Base-by-base conservation (phyloP, 208 protist genomes). In the Angomonas deanei region DNA sequence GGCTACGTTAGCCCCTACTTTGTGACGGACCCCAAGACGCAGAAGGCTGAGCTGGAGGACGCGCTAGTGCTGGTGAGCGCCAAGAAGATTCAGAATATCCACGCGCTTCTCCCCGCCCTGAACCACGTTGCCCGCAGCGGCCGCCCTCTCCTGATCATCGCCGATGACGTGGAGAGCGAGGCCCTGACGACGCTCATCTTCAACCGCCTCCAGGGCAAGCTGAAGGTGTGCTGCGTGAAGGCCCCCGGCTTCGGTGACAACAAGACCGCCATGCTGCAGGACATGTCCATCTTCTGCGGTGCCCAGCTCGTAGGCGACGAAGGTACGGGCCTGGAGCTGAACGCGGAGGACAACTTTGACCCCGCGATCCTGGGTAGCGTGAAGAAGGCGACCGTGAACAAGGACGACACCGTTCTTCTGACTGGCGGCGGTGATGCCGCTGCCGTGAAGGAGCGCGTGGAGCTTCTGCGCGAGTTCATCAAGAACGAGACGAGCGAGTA, bases 1-100 rank as follows among this genome's bases (percentile, higher is more conserved):
- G 98, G 98, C 46, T 99, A 95, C 79, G 84, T 99, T 70, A 99
- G 97, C 28, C 97, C 97, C 63, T 99, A 99, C 87, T 99, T 99
- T 70, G 93, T 99, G 53, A 99, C 97, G 28, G 94, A 99, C 65
- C 32, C 73, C 33, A 99, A 99, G 93, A 91, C 76, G 24, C 94
- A 98, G 83, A 98, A 96, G 68, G 72, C 80, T 8, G 97, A 98
- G 64, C 91, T 98, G 42, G 96, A 99, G 62, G 89, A 99, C 57
- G 84, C 97, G 31, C 60, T 97, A 19, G 84, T 99, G 57, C 86
- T 99, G 1, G 73, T 99, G 17, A 88, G 65, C 50, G 88, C 98
- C 60, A 97, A 94, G 70, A 99, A 99, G 86, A 97, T 99, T 66
- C 84, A 68, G 32, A 84, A 58, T 47, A 86, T 98, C 57, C 68